Conservation (phyloP, 306 rosid genomes). For the Quercus aquifolioides region DNA sequence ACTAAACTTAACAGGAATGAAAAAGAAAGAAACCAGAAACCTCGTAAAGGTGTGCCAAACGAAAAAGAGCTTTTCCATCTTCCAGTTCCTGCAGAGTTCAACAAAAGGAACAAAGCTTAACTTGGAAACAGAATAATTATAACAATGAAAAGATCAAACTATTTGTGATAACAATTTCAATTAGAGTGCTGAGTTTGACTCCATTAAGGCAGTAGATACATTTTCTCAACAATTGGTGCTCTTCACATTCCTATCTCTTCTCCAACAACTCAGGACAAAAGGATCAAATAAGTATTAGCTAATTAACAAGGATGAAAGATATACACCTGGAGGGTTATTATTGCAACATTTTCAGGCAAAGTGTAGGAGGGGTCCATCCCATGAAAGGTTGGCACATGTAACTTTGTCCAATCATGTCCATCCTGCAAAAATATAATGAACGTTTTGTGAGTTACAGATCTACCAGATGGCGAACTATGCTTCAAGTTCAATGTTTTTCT, state of each 20-base stretch:
- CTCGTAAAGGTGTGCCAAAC: constrained; percentile 78
- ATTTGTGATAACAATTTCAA: background rate
- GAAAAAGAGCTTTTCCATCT: constrained; percentile 56
- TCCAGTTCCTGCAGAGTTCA: constrained; percentile 56
- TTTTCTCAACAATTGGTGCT: background rate
- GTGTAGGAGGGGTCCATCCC: constrained; percentile 57
- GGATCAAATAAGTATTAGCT: background rate
- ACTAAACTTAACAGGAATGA: background rate
- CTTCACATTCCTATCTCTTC: background rate
- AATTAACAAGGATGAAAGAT: constrained; percentile 1
- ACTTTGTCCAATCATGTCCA: constrained; percentile 51
- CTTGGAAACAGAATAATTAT: background rate
- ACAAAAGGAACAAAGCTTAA: constrained; percentile 4
- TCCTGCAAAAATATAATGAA: constrained; percentile 30
- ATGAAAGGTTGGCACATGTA: constrained; percentile 51
- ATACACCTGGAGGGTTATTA: constrained; percentile 68
- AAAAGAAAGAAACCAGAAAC: constrained; percentile 31
- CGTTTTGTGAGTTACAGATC: background rate
- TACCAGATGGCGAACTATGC: background rate
- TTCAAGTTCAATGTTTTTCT: constrained; percentile 3
- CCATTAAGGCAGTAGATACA: background rate
- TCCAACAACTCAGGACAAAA: background rate
- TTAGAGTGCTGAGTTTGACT: background rate
- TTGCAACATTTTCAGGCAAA: constrained; percentile 68
- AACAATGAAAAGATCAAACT: background rate